These are phyloP conservation scores for Neonectria hederae DNA, from an alignment of 2,329 filamentous ascomycete species.

Conservation along the genomic window DNA sequence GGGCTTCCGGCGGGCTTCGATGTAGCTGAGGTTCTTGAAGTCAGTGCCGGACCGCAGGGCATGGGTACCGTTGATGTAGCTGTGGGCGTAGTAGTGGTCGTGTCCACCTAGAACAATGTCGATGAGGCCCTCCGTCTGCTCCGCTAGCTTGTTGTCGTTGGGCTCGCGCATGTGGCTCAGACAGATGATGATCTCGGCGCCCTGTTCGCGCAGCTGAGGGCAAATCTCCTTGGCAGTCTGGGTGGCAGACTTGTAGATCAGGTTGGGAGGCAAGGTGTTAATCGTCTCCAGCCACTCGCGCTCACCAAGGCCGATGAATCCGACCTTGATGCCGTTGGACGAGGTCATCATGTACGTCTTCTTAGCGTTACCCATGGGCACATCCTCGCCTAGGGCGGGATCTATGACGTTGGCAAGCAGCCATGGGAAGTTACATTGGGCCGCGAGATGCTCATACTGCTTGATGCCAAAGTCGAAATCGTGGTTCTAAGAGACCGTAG, in stretches of 20 bases:
- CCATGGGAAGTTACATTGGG: constrained; percentile 87
- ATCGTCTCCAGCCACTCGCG: constrained; percentile 91
- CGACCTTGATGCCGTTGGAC: constrained; percentile 86
- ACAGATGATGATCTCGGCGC: constrained; percentile 84
- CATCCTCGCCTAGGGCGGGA: constrained; percentile 77
- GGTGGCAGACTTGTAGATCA: constrained; percentile 83
- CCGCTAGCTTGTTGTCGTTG: constrained; percentile 87
- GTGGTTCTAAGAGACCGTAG: constrained; percentile 70
- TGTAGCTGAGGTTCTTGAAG: constrained; percentile 91
- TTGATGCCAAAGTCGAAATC: constrained; percentile 91
- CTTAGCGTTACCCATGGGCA: constrained; percentile 79
- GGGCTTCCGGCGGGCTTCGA: constrained; percentile 74
- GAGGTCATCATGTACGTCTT: constrained; percentile 81
- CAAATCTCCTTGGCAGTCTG: constrained; percentile 80
- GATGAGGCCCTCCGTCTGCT: constrained; percentile 76
- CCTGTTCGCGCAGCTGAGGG: constrained; percentile 75
- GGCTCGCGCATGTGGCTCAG: constrained; percentile 88
- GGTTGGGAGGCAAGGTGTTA: constrained; percentile 82
- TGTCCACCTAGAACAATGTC: constrained; percentile 91
- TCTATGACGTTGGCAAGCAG: constrained; percentile 89
- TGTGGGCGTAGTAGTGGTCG: constrained; percentile 88
- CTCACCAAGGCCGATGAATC: constrained; percentile 86
- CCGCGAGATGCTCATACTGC: constrained; percentile 78
- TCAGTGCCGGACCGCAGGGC: constrained; percentile 89
- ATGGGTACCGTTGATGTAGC: constrained; percentile 80